These are phyloP conservation scores for Pichia sp. DNA, from an alignment of 1,139 yeast genomes.

Conservation along the genomic window DNA sequence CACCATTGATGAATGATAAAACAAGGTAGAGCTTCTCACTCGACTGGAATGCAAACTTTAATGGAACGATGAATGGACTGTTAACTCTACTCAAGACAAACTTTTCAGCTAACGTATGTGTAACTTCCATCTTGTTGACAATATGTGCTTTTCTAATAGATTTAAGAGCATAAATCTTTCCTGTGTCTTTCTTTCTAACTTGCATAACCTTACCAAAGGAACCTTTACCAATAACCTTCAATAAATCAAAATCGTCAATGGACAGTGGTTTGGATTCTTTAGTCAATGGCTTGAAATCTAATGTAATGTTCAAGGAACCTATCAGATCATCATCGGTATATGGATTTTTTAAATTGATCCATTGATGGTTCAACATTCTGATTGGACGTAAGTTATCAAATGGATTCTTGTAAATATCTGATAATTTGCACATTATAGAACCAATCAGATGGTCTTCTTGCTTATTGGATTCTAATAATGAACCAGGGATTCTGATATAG, in stretches of 20 bases:
- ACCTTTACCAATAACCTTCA: conserved; percentile 96
- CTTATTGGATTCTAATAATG: conserved; percentile 42
- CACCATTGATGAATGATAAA: conserved; percentile 93
- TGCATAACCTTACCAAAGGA: conserved; percentile 99
- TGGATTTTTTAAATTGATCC: conserved; percentile 36
- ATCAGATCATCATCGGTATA: conserved; percentile 34
- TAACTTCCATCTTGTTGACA: conserved; percentile 91
- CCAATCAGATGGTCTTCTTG: conserved; percentile 36
- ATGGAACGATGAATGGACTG: conserved; percentile 97
- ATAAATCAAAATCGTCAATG: conserved; percentile 87
- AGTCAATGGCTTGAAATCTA: conserved; percentile 70
- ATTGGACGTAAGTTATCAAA: conserved; percentile 25
- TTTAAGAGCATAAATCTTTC: conserved; percentile 90
- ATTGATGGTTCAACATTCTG: conserved; percentile 49
- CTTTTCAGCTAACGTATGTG: conserved; percentile 94
- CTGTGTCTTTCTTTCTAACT: conserved; percentile 92
- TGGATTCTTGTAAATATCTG: conserved; percentile 30
- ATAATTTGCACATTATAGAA: conserved; percentile 31
- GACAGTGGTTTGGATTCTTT: conserved; percentile 61
- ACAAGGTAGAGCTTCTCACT: conserved; percentile 91
- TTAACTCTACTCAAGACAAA: conserved; percentile 91
- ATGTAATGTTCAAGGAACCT: conserved; percentile 62
- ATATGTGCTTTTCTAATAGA: conserved; percentile 93
- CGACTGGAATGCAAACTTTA: conserved; percentile 94
- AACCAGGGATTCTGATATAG: conserved; percentile 73